phyloP scores from a whole-genome alignment of 2,329 filamentous ascomycete species.

The Talaromyces funiculosus region DNA sequence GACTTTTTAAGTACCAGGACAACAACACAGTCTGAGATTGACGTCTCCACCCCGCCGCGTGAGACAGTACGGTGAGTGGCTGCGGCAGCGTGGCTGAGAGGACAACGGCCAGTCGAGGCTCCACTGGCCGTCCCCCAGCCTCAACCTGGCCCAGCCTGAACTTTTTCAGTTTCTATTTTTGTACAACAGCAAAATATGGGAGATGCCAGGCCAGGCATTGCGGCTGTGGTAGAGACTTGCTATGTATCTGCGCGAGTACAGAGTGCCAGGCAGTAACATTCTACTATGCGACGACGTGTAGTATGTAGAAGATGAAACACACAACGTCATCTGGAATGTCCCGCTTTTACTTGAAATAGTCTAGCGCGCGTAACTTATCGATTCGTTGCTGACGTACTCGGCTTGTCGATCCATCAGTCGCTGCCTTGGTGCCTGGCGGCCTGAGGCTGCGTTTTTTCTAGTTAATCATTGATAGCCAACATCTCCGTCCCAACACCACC shows the following conservation, averaged over 20 bases:
- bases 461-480: background rate
- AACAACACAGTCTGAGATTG: background rate
- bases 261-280: background rate
- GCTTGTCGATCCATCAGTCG: background rate
- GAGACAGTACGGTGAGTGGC: background rate
- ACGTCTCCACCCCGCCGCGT: background rate
- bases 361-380: no score
- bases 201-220: background rate
- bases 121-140: background rate
- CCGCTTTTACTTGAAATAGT: background rate
- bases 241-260: no score
- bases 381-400: background rate
- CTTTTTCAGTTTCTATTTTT: slow-evolving; percentile 11
- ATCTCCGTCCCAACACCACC: slow-evolving; percentile 49
- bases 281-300: no score
- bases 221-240: slow-evolving; percentile 10
- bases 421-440: background rate
- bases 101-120: background rate
- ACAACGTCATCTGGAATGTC: background rate
- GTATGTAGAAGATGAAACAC: no score
- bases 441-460: background rate
- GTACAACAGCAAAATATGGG: no score
- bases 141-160: background rate
- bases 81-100: slow-evolving; percentile 7
- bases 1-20: background rate